These are phyloP conservation scores for Apostasia ramifera DNA, from an alignment of 106 monocot genomes.

Conservation along the genomic window DNA sequence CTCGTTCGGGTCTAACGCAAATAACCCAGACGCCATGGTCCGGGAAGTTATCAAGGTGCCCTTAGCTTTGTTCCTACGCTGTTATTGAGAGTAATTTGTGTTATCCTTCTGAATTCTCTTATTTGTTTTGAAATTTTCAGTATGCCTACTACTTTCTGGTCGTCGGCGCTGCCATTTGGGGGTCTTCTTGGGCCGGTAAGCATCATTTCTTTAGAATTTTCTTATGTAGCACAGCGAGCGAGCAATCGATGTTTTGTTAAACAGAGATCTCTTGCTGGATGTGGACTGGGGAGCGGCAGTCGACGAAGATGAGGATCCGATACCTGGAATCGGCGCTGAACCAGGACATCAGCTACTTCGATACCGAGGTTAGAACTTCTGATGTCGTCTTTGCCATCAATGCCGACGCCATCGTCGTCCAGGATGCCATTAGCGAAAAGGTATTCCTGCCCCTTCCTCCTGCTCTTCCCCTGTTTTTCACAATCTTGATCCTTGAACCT, in stretches of 20 bases:
- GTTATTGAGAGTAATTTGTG: neutral
- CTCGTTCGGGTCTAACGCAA: conserved; percentile 86
- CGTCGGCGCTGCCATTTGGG: conserved; percentile 74
- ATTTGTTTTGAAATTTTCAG: conserved; percentile 13
- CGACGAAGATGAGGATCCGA: conserved; percentile 81
- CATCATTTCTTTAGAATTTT: neutral
- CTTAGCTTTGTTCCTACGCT: neutral
- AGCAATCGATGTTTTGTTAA: neutral
- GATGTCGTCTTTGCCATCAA: conserved; percentile 93
- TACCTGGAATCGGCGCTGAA: conserved; percentile 74
- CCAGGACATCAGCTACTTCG: conserved; percentile 87
- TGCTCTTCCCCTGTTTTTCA: neutral
- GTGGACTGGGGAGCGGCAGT: conserved; percentile 96
- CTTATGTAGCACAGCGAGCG: neutral
- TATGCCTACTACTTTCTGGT: conserved; percentile 72
- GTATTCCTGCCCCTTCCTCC: neutral
- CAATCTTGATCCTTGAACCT: neutral
- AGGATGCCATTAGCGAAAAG: conserved; percentile 99
- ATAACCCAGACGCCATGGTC: conserved; percentile 75
- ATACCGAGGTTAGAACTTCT: conserved; percentile 82
- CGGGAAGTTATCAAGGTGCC: conserved; percentile 73
- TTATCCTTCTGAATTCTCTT: neutral
- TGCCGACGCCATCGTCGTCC: conserved; percentile 73
- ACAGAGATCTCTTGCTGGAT: conserved; percentile 99
- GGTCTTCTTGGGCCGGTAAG: conserved; percentile 71